Evolutionary conservation across 164 flowering plant genomes (phyloP).

Genomic region (Aristolochia californica): DNA sequence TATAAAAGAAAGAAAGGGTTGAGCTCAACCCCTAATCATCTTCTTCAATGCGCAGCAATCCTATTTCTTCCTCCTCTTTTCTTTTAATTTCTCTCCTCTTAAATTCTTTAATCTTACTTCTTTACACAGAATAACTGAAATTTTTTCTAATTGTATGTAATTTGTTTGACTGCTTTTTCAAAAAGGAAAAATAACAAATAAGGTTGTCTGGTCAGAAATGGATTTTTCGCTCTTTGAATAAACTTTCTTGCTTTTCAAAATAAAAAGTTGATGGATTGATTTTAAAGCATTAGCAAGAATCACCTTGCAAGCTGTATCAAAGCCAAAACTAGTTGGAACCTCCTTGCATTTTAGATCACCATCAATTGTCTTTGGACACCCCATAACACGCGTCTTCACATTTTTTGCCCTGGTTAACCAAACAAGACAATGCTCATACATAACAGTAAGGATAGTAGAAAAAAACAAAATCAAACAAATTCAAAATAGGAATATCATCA

Average conservation of each 20-base stretch:
- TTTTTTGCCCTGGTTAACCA: constrained; percentile 42
- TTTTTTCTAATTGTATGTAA: too few relatives aligned
- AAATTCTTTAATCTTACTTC: too few relatives aligned
- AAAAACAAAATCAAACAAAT: constrained; percentile 1
- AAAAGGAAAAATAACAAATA: too few relatives aligned
- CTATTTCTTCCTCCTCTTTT: too few relatives aligned
- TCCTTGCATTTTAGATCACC: constrained; percentile 94
- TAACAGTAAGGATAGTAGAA: background rate
- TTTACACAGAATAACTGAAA: too few relatives aligned
- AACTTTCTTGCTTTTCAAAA: background rate
- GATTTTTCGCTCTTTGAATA: background rate
- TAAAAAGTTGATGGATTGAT: background rate
- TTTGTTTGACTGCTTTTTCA: too few relatives aligned
- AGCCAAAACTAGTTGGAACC: constrained; percentile 95
- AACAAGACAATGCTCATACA: background rate
- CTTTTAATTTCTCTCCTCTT: too few relatives aligned
- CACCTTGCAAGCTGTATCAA: constrained; percentile 98
- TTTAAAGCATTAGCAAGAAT: constrained; percentile 1
- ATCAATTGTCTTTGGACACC: constrained; percentile 95
- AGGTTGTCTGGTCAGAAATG: too few relatives aligned
- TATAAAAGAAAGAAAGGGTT: too few relatives aligned
- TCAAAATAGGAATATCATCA: background rate
- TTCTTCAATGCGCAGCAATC: too few relatives aligned
- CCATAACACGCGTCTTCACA: constrained; percentile 68
- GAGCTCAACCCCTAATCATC: too few relatives aligned